Conservation (phyloP, 345 rosid species). For the Citrus glauca region DNA sequence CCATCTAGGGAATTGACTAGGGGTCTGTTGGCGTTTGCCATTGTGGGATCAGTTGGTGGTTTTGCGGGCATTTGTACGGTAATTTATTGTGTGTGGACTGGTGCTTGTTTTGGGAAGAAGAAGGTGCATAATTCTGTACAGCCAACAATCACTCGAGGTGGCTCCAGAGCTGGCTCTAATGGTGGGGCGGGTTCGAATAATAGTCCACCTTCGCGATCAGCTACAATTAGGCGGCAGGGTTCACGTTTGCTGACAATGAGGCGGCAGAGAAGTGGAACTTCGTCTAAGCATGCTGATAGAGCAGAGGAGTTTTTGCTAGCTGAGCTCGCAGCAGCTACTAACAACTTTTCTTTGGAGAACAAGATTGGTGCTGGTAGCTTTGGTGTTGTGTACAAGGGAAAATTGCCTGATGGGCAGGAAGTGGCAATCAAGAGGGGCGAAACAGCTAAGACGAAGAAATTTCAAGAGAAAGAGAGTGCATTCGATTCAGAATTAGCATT, state of each 20-base stretch:
- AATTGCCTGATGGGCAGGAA: constrained; percentile 65
- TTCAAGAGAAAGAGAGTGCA: constrained; percentile 89
- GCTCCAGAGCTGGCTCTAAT: constrained; percentile 57
- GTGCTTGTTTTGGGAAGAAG: constrained; percentile 74
- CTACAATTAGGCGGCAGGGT: constrained; percentile 69
- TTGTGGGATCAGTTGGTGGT: constrained; percentile 70
- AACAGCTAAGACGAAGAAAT: constrained; percentile 55
- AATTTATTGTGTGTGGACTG: constrained; percentile 68
- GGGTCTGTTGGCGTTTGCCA: constrained; percentile 66
- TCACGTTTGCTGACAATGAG: constrained; percentile 59
- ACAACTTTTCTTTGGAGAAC: constrained; percentile 66
- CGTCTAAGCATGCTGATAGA: constrained; percentile 75
- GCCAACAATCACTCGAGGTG: constrained; percentile 73
- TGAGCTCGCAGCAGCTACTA: constrained; percentile 76
- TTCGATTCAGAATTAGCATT: constrained; percentile 84
- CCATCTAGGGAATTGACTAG: constrained; percentile 38
- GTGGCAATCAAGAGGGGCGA: constrained; percentile 94
- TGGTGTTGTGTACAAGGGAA: constrained; percentile 79
- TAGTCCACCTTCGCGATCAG: constrained; percentile 57
- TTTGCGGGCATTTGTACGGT: constrained; percentile 59
- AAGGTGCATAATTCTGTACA: constrained; percentile 93
- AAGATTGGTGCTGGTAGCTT: constrained; percentile 90
- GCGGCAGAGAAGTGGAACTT: constrained; percentile 92
- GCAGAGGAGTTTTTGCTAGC: constrained; percentile 70
- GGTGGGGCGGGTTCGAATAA: constrained; percentile 44